Base-by-base conservation (phyloP, 2,329 filamentous ascomycete genomes). In the Clonostachys rhizophaga region DNA sequence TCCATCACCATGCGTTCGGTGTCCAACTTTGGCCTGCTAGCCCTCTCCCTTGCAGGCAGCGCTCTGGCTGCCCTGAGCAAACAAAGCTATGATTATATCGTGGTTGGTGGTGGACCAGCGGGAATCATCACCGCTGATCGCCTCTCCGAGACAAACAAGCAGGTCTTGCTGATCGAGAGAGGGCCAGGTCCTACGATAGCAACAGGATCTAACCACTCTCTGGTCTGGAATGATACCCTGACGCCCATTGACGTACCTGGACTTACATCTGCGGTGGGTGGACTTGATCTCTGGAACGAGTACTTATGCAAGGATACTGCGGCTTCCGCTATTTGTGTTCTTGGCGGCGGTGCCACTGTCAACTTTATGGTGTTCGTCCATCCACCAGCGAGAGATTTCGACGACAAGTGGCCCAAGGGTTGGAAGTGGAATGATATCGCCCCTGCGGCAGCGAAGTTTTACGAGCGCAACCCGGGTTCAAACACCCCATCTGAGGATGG, bases 181-280 rank as follows among this genome's bases (percentile, higher is more conserved):
- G 78, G 78, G 1, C 73, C 75, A 7, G 71, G 76, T 40, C 84
- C 82, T 3, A 80, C 83, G 2, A 81, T 78, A 30, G 68, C 77
- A 50, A 86, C 82, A 67, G 79, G 81, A 34, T 83, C 83, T 10
- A 79, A 68, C 37, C 71, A 84, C 64, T 76, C 74, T 48, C 79
- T 83, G 1, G 62, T 65, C 1, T 89, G 85, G 85, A 70, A 81
- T 6, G 65, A 75, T 17, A 78, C 80, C 40, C 58, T 88, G 34
- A 87, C 84, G 14, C 79, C 83, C 20, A 86, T 87, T 57, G 85
- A 88, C 55, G 78, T 88, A 1, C 84, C 84, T 0, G 84, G 83
- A 52, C 74, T 86, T 46, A 30, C 24, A 30, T 10, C 24, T 30
- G 24, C 24, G 24, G 24, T 30, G 8, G 24, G 24, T 30, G 24